A percentile compares a stretch with the other conserved stretches of the same genome.
phyloP scores from a whole-genome alignment of 1,284 basidiomycete species.

The Bondarzewia mesenterica region DNA sequence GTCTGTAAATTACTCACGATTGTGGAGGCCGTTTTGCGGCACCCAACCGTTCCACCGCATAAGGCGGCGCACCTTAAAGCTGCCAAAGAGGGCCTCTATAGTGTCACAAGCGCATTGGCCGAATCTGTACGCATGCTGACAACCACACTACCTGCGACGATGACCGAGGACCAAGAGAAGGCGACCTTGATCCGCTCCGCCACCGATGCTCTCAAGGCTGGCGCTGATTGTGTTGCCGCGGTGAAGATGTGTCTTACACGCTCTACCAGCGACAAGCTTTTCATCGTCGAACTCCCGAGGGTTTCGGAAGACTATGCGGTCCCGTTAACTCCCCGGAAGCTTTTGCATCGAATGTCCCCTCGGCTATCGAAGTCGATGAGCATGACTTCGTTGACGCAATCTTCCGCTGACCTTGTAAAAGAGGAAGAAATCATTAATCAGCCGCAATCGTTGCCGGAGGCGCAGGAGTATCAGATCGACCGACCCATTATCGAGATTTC shows the following conservation, averaged over 20 bases:
- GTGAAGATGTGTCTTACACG: conserved; percentile 73
- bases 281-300: conserved; percentile 55
- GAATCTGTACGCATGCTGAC: conserved; percentile 78
- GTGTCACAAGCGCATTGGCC: conserved; percentile 80
- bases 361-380: conserved; percentile 26
- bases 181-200: conserved; percentile 71
- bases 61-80: conserved; percentile 53
- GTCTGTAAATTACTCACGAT: conserved; percentile 89
- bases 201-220: conserved; percentile 80
- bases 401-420: conserved; percentile 22
- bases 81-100: conserved; percentile 80
- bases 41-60: conserved; percentile 49
- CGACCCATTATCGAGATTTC: conserved; percentile 6
- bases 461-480: not conserved
- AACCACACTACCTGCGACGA: conserved; percentile 33
- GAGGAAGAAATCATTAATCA: conserved; percentile 52
- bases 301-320: conserved; percentile 34
- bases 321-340: conserved; percentile 39
- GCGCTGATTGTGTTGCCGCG: conserved; percentile 81
- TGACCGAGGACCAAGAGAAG: conserved; percentile 79
- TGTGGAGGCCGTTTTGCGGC: conserved; percentile 80
- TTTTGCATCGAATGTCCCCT: conserved; percentile 23
- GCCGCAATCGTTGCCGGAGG: conserved; percentile 19
- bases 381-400: conserved; percentile 26
- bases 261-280: conserved; percentile 48